phyloP scores from a whole-genome alignment of 2,329 filamentous ascomycete genomes.

The Geosmithia putterillii region DNA sequence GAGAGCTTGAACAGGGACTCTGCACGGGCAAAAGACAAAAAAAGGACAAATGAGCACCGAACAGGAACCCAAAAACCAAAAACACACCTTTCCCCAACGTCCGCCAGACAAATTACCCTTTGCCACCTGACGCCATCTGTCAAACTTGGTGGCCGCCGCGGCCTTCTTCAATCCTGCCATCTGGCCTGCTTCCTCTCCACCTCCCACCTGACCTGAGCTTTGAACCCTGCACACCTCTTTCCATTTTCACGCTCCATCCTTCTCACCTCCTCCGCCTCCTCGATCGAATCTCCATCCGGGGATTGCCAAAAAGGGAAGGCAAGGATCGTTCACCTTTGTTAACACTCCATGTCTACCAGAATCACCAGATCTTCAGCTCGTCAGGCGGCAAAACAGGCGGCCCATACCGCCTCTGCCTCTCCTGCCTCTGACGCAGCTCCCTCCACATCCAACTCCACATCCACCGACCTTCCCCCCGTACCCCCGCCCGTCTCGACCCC shows the following conservation, averaged over 20 bases:
- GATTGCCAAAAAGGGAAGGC: too few species aligned
- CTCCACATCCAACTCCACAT: too few species aligned
- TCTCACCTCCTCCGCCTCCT: constrained; percentile 13
- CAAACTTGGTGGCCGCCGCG: neutral
- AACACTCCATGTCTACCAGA: constrained; percentile 88
- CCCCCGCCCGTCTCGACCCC: constrained; percentile 15
- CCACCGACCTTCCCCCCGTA: constrained; percentile 25
- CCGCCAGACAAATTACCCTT: neutral
- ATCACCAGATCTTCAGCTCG: constrained; percentile 90
- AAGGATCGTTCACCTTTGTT: too few species aligned
- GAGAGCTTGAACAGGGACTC: too few species aligned
- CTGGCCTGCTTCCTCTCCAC: neutral
- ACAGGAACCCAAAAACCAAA: too few species aligned
- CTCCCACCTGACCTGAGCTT: too few species aligned
- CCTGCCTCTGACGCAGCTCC: constrained; percentile 22
- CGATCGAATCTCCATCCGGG: constrained; percentile 10
- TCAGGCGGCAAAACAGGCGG: constrained; percentile 60
- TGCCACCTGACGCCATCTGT: neutral
- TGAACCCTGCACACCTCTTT: neutral
- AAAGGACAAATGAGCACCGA: too few species aligned
- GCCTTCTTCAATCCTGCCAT: neutral
- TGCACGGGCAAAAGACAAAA: too few species aligned
- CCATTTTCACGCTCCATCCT: neutral
- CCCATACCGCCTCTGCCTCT: constrained; percentile 29
- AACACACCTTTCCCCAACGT: too few species aligned